Evolutionary conservation across 768 basidiomycete genomes (phyloP), one percentile per base, ranked within the genome.

Genomic region (Butyriboletus loyo): DNA sequence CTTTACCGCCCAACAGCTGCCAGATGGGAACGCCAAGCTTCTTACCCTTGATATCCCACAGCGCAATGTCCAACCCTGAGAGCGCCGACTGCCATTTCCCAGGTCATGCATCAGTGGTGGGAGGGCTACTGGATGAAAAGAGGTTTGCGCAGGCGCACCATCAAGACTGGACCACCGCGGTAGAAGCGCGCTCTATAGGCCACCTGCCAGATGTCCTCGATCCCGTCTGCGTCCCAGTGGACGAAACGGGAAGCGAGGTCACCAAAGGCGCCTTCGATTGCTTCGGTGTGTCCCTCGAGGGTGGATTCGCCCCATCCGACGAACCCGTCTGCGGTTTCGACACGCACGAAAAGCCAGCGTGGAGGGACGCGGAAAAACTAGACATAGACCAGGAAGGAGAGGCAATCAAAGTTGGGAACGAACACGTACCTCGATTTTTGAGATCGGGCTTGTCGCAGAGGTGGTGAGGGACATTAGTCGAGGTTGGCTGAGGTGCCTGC

Each of bases 21-120:
- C 80, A 86, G 1, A 86, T 69, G 0, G 77, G 79, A 10, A 78
- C 86, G 31, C 84, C 84, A 2, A 87, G 76, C 31, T 81, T 83
- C 69, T 86, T 87, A n/a, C 87, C 87, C 58, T 87, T 87, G 69
- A 89, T 85, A 60, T 88, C 87, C 87, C 87, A 79, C 1, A 89
- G 71, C 1, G 85, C 84, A 52, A 88, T 87, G 65, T 87, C 84
- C 28, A 87, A 66, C 0, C 84, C 83, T 2, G 81, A 79, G 10
- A 81, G 66, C 9, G 77, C 81, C 27, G 77, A 81, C 77, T 80
- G 13, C 3, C 4, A 22, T 43, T 35, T 27, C 28, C 27, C 27
- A 3, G 17, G 28, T n/a, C 11, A 9, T 28, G 6, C 13, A 9
- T 36, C 10, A 24, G 22, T 4, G n/a, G 9, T 14, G 28, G 27